These are phyloP conservation scores for Orbilia oligospora DNA, from an alignment of 2,329 filamentous ascomycete genomes.

Conservation along the genomic window DNA sequence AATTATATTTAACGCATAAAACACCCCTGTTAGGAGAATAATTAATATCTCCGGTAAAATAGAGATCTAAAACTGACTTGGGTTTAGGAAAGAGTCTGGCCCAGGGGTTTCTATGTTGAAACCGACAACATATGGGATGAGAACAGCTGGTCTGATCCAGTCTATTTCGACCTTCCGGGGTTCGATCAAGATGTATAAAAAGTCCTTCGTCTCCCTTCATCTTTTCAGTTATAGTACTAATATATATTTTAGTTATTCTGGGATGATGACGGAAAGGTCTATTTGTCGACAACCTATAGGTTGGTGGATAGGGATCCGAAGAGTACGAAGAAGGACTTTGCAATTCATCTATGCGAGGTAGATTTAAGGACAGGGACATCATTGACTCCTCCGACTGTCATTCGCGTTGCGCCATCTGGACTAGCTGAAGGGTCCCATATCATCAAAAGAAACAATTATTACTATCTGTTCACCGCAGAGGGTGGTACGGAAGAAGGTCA, in stretches of 20 bases:
- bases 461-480: constrained; percentile 75
- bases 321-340: constrained; percentile 66
- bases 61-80: constrained; percentile 54
- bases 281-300: constrained; percentile 70
- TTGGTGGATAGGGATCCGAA: constrained; percentile 55
- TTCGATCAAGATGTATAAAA: constrained; percentile 65
- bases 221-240: constrained; percentile 16
- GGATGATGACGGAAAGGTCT: constrained; percentile 69
- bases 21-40: constrained; percentile 37
- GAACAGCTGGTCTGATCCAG: constrained; percentile 71
- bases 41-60: constrained; percentile 59
- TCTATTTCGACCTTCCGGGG: constrained; percentile 71
- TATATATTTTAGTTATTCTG: constrained; percentile 68
- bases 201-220: constrained; percentile 19
- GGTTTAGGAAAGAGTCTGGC: constrained; percentile 65
- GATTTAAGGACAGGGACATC: constrained; percentile 68
- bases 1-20: constrained; percentile 34
- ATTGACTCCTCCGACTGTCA: constrained; percentile 66
- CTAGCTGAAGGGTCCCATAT: constrained; percentile 74
- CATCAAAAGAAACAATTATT: constrained; percentile 74
- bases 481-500: constrained; percentile 76
- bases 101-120: constrained; percentile 72
- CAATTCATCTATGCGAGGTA: constrained; percentile 70
- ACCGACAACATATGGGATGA: constrained; percentile 72
- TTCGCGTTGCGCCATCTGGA: constrained; percentile 64